Evolutionary conservation across 2,329 filamentous ascomycete species (phyloP), one percentile per base, ranked within the genome.

Genomic region (Fusarium falciforme): DNA sequence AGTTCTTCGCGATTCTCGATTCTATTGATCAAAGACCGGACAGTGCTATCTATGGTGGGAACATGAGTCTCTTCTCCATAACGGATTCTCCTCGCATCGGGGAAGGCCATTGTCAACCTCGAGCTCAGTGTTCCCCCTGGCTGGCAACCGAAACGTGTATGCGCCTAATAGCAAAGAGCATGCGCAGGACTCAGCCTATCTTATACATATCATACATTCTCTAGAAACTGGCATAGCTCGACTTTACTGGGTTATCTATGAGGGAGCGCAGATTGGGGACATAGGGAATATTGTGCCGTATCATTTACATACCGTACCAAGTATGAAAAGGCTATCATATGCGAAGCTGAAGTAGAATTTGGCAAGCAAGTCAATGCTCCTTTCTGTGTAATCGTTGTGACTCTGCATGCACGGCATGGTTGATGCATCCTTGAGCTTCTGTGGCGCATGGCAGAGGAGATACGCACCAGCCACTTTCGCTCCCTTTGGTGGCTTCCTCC

Each of bases 311-410:
- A 61, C 44, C 31, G 25, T 36, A 31, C 58, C 42, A 60, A 35
- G 61, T 64, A 72, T 42, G 68, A 40, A 59, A 33, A 67, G 47
- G 47, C 22, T 16, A 12, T 12, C 17, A 20, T 33, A 44, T 44
- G 59, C 44, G 11, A 59, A 63, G 71, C 55, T 52, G 47, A 52
- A 52, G 27, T 67, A 68, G 42, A 38, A 74, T 70, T 55, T 70
- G 65, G 61, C 36, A 55, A 72, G 60, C 36, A 44, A 72, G 54
- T 59, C 54, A 29, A 52, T 44, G 44, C 47, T 74, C 29, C 12
- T 29, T 17, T 52, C 16, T 52, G 27, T 52, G 58, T 25, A 22
- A 25, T 44, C 25, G 44, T 6, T 49, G 44, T n/a, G 16, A 60
- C 25, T 38, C 9, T 11, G 16, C 22, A 17, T 49, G 29, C 29